Base-by-base conservation (phyloP, 2,329 filamentous ascomycete species). In the Ophiostoma sp. region DNA sequence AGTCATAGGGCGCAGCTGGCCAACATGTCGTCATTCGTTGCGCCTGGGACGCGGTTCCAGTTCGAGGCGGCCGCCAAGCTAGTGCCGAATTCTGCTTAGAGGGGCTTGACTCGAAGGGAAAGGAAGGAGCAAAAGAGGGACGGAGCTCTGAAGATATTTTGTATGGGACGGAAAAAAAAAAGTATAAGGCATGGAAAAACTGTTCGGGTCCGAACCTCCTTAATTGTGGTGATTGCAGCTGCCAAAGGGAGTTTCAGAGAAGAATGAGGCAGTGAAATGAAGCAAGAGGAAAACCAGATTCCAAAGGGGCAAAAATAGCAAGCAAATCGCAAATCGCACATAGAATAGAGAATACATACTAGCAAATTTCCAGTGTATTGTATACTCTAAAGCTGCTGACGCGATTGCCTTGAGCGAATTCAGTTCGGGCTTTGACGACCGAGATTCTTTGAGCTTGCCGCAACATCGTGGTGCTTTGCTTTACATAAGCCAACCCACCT, bases 21-120 rank as follows among this genome's bases (percentile, higher is more conserved):
- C 69, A 68, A 68, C 73, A 73, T 74, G 73, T 74, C 73, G 73
- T 74, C 73, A 74, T 74, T 67, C 64, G 39, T 67, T 62, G 64
- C 62, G 41, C 62, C 62, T 67, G 62, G 62, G 36, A 71, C 44
- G 69, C 71, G 52, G 48, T 62, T 20, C 15, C n/a, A 15, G 11
- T 57, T 57, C 52, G 23, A 57, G 57, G 57, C 57, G 57, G 35
- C 35, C 15, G 33, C 62, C 62, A 65, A 65, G 35, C 62, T 65
- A 65, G 33, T 39, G 62, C 60, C 33, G 35, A 33, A 39, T 65
- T 36, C 17, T 65, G 57, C n/a, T n/a, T 39, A 65, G 62, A 65
- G 62, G 62, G 44, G 44, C 36, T 41, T 10, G 36, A 13, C 13
- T 13, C 13, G 39, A 41, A 4, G 39, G 15, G 15, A 41, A 13